Base-by-base conservation (phyloP, 495 filamentous ascomycete species). In the Penicillium angulare region DNA sequence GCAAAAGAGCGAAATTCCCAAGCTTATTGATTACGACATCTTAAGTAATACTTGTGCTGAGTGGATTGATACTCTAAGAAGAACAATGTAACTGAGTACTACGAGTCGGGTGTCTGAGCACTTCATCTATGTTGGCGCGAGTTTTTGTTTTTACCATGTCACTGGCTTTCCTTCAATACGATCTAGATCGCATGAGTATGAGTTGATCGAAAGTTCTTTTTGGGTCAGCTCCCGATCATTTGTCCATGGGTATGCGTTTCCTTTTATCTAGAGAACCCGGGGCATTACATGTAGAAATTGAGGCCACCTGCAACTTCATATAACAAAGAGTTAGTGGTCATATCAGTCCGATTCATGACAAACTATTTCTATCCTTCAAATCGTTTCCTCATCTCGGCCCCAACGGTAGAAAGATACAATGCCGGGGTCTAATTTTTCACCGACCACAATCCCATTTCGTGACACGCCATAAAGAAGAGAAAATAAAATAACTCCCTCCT, bases 1-100 rank as follows among this genome's bases (percentile, higher is more conserved):
- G 62, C 59, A 69, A 24, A 63, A 66, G 39, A 44, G 41, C 23
- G 66, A 77, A 38, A 74, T 80, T 7, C 6, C 9, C 16, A n/a
- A 7, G 18, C 18, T 41, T 5, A 12, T 41, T 15, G 38, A 15
- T 38, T 38, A 31, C 13, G 27, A 31, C 13, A 12, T 2, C 13
- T 9, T 31, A 12, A 31, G 13, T 31, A 12, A 2, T 7, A 12
- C 13, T 31, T 31, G 27, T 6, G 5, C 8, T 31, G 5, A 31
- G 8, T 31, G 27, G 27, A 6, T 12, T 31, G 8, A 31, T 31
- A 31, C 5, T 7, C 27, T 2, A 31, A 2, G 27, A 6, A 7
- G 27, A 31, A 31, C 13, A 31, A 31, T 12, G 27, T 31, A 12
- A 31, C 8, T 12, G 27, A 31, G 27, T 9, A 7, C 8, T 31